A percentile compares a stretch with the other conserved stretches of the same genome.
Evolutionary conservation across 73 alveolate genomes (phyloP).

Genomic region (Durusdinium trenchii): DNA sequence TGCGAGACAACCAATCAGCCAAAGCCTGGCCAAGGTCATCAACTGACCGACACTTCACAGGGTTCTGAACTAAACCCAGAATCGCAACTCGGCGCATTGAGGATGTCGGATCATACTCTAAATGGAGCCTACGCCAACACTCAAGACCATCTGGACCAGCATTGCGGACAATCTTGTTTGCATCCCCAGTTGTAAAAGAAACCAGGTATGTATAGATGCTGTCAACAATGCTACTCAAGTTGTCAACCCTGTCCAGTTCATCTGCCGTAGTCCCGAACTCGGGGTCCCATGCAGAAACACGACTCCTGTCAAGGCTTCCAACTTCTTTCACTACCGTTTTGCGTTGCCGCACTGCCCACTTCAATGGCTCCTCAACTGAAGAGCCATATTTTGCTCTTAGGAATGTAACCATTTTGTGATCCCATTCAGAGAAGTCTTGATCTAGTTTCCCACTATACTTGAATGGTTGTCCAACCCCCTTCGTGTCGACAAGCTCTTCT

Average conservation of each 20-base stretch:
- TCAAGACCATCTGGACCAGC: constrained; percentile 44
- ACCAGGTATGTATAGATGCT: constrained; percentile 62
- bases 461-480: constrained; percentile 91
- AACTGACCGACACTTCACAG: constrained; percentile 8
- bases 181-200: constrained; percentile 37
- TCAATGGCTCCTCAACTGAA: background rate
- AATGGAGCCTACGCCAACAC: constrained; percentile 44
- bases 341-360: constrained; percentile 45
- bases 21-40: constrained; percentile 23
- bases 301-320: background rate
- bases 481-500: constrained; percentile 10
- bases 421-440: constrained; percentile 51
- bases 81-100: constrained; percentile 30
- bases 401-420: constrained; percentile 43
- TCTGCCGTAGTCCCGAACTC: constrained; percentile 10
- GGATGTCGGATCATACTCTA: constrained; percentile 64
- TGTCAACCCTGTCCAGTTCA: background rate
- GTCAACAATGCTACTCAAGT: background rate
- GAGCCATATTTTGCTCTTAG: constrained; percentile 41
- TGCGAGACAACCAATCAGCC: constrained; percentile 60
- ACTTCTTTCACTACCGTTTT: background rate
- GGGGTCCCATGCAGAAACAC: background rate
- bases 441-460: constrained; percentile 1
- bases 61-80: constrained; percentile 70
- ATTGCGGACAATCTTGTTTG: constrained; percentile 59